These are phyloP conservation scores for Vigna radiata DNA, from an alignment of 306 rosid species.

Conservation along the genomic window DNA sequence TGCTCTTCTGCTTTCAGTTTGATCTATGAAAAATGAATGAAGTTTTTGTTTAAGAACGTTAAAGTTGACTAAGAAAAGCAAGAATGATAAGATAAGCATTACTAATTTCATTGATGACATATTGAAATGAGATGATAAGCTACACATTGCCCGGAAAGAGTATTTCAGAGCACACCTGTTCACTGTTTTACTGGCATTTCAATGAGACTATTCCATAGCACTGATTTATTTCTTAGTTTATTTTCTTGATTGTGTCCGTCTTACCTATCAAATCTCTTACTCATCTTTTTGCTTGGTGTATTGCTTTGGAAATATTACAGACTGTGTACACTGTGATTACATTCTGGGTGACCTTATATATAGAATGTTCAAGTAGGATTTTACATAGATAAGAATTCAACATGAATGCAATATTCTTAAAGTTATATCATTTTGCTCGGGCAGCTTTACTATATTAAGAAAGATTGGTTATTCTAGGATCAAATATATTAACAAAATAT, in stretches of 20 bases:
- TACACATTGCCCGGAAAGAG: not conserved
- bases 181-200: conserved; percentile 1
- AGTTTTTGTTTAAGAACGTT: not conserved
- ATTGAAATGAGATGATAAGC: not conserved
- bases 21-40: not conserved
- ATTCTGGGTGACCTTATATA: not conserved
- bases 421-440: not conserved
- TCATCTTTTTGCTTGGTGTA: not conserved
- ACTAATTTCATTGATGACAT: conserved; percentile 26
- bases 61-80: conserved; percentile 12
- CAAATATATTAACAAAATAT: too few species aligned
- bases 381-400: not conserved
- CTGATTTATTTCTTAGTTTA: conserved; percentile 6
- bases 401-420: not conserved
- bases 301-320: not conserved
- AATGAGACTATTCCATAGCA: not conserved
- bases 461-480: too few species aligned
- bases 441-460: not conserved
- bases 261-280: not conserved
- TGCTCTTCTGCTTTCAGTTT: conserved; percentile 21
- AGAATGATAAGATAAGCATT: not conserved
- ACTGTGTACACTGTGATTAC: not conserved
- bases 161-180: conserved; percentile 10
- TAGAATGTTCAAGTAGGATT: not conserved
- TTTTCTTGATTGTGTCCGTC: conserved; percentile 16